Evolutionary conservation across 2,329 filamentous ascomycete genomes (phyloP).

Genomic region (Xylaria sp.): DNA sequence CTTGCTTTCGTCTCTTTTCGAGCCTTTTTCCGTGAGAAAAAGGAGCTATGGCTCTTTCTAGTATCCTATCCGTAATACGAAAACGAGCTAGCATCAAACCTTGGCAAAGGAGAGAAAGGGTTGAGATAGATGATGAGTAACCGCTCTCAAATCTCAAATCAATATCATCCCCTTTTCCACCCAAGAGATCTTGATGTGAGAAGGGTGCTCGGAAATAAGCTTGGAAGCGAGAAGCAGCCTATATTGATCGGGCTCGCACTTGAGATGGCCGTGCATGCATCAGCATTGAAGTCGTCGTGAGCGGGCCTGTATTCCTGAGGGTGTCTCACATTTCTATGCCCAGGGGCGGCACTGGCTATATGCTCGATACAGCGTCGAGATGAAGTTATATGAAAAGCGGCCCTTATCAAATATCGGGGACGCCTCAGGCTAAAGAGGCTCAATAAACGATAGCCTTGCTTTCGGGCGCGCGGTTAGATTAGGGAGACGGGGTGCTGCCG

Average conservation of each 20-base stretch:
- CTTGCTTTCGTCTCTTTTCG: no score
- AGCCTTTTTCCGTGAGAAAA: no score
- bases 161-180: no score
- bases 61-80: neutral
- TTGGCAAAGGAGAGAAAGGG: no score
- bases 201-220: no score
- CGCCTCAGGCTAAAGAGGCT: conserved; percentile 40
- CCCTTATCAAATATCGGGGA: conserved; percentile 34
- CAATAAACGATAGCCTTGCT: conserved; percentile 35
- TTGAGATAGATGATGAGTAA: no score
- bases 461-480: neutral
- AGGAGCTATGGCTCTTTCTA: no score
- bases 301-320: conserved; percentile 3
- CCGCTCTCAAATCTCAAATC: no score
- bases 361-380: conserved; percentile 30
- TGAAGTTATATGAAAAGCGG: conserved; percentile 39
- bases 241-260: no score
- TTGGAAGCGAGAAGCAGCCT: no score
- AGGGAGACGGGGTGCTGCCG: neutral
- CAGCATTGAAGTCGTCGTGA: neutral
- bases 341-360: conserved; percentile 17
- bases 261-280: no score
- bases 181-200: no score
- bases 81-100: neutral
- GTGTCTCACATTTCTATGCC: neutral